These are phyloP conservation scores for Meredithiella fracta DNA, from an alignment of 2,329 filamentous ascomycete species.

Conservation along the genomic window DNA sequence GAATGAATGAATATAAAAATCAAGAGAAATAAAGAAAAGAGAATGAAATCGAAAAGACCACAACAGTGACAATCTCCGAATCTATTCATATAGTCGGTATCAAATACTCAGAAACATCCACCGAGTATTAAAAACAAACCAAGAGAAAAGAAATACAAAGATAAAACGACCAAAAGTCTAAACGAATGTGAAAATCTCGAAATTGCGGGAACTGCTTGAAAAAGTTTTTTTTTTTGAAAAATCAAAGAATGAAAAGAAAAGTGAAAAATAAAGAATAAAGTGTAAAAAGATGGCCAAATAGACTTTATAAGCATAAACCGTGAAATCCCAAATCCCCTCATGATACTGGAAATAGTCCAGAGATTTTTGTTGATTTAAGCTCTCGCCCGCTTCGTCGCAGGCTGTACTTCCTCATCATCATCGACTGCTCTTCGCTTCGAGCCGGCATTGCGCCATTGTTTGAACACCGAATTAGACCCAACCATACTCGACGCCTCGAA, in stretches of 20 bases:
- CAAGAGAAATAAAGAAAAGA: not conserved
- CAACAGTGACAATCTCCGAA: not conserved
- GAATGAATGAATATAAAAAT: not conserved
- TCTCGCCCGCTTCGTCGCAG: slow-evolving; percentile 4
- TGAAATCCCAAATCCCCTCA: not conserved
- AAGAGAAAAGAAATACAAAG: not conserved
- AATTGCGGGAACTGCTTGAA: slow-evolving; percentile 5
- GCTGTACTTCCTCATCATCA: slow-evolving; percentile 19
- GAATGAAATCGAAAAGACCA: not conserved
- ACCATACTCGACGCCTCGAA: slow-evolving; percentile 31
- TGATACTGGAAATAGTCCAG: not conserved
- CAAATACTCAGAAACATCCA: not conserved
- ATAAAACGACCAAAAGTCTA: slow-evolving; percentile 8
- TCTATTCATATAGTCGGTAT: not conserved
- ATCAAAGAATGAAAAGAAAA: slow-evolving; percentile 1
- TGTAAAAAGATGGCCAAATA: not conserved
- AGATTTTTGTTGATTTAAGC: not conserved
- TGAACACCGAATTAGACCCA: slow-evolving; percentile 27
- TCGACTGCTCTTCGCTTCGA: slow-evolving; percentile 27
- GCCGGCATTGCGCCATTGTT: slow-evolving; percentile 18
- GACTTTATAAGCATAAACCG: not conserved
- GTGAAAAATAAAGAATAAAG: not conserved
- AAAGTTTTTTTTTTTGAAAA: slow-evolving; percentile 1
- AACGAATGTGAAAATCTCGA: not conserved
- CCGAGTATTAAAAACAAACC: not conserved